phyloP scores from a whole-genome alignment of 345 rosid species.

The Noccaea bulbosa region DNA sequence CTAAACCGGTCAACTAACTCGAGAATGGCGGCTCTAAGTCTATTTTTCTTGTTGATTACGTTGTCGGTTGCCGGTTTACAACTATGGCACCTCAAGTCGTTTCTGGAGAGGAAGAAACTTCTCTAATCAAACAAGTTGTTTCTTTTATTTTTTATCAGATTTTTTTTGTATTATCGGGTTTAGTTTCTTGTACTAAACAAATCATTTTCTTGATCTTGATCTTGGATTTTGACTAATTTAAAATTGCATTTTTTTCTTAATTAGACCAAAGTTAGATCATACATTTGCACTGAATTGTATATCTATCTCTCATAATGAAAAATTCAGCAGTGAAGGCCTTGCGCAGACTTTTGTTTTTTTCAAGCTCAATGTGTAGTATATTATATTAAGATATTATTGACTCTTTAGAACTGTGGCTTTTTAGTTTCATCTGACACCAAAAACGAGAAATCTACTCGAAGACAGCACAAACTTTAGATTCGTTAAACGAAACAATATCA shows the following conservation, averaged over 20 bases:
- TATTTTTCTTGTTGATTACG: slow-evolving; percentile 67
- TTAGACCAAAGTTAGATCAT: neutral
- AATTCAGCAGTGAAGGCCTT: too few relatives aligned
- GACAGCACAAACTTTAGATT: too few relatives aligned
- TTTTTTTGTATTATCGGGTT: slow-evolving; percentile 1
- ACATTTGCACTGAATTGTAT: neutral
- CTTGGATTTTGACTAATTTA: neutral
- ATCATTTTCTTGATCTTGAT: neutral
- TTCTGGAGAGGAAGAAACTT: slow-evolving; percentile 85
- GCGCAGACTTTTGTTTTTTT: neutral
- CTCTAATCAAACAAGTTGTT: slow-evolving; percentile 17
- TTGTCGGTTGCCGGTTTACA: slow-evolving; percentile 86
- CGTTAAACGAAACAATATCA: neutral
- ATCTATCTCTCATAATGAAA: neutral
- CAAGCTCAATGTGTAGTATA: too few relatives aligned
- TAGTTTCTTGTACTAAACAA: neutral
- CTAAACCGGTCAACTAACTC: slow-evolving; percentile 72
- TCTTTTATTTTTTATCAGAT: neutral
- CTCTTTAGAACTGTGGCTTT: too few relatives aligned
- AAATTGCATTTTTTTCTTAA: neutral
- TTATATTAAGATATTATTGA: too few relatives aligned
- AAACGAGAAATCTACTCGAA: too few relatives aligned
- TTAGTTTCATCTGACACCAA: too few relatives aligned
- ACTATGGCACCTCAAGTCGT: slow-evolving; percentile 89
- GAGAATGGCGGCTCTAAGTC: slow-evolving; percentile 71